Evolutionary conservation across 176 grass and related monocot genomes (phyloP).

Genomic region (barley (Hordeum vulgare)): DNA sequence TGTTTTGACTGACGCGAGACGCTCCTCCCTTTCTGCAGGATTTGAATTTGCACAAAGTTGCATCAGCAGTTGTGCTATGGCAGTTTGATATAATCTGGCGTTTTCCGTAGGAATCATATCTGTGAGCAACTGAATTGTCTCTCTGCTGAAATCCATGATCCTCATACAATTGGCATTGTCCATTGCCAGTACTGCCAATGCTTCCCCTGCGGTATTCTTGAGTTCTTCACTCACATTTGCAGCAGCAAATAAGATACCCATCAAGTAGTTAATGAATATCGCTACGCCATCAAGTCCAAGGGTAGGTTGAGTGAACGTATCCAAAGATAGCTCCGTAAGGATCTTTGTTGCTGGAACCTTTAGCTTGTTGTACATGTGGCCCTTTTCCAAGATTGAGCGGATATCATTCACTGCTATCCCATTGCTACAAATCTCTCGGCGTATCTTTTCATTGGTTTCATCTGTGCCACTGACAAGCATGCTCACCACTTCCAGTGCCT

Average conservation of each 20-base stretch:
- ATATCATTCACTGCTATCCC: neutral
- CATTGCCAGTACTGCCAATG: neutral
- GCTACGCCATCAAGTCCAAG: neutral
- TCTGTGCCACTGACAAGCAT: neutral
- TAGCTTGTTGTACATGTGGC: neutral
- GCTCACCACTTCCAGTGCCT: neutral
- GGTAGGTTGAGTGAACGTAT: neutral
- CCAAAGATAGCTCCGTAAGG: neutral
- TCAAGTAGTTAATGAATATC: neutral
- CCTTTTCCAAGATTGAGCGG: neutral
- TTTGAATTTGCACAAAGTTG: neutral
- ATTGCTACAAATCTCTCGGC: neutral
- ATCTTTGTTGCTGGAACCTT: conserved; percentile 7
- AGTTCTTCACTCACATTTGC: neutral
- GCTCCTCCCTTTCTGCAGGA: neutral
- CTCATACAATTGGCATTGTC: neutral
- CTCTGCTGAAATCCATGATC: neutral
- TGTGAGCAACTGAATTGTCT: neutral
- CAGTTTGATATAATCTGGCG: neutral
- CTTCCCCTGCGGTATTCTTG: neutral
- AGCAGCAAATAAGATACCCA: neutral
- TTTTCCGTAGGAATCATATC: neutral
- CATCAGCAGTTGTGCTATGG: neutral
- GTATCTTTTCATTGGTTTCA: neutral
- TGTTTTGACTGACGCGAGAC: neutral